Conservation (phyloP, 495 filamentous ascomycete genomes). For the Tuber melanosporum region DNA sequence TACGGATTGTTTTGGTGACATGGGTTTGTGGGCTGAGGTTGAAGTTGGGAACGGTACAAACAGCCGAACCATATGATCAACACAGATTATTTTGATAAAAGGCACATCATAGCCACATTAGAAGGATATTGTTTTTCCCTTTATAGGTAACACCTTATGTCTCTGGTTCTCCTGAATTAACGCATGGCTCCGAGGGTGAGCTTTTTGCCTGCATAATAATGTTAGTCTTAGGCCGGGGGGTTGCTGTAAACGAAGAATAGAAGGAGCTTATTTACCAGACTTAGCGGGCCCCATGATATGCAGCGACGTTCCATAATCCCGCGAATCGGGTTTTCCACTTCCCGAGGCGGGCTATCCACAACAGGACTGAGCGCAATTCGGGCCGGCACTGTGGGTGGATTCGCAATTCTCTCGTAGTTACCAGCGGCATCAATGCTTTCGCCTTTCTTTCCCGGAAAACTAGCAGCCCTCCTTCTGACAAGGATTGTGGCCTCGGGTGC, state of each 20-base stretch:
- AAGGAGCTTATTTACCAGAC: neutral
- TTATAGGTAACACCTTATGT: neutral
- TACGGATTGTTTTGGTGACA: neutral
- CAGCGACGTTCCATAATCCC: slow-evolving; percentile 3
- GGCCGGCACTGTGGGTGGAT: neutral
- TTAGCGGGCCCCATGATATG: neutral
- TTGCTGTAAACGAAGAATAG: neutral
- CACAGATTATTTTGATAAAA: neutral
- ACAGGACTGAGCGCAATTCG: neutral
- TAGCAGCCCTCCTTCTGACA: neutral
- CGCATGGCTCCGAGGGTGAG: neutral
- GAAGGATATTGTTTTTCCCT: neutral
- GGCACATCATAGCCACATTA: neutral
- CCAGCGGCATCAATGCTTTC: neutral
- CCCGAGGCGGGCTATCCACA: neutral
- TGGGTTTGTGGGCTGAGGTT: neutral
- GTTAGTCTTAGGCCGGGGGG: neutral
- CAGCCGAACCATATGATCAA: neutral
- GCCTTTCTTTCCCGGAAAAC: neutral
- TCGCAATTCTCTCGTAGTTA: neutral
- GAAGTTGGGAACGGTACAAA: neutral
- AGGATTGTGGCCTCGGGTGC: neutral
- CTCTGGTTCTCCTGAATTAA: neutral
- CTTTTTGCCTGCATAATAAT: neutral
- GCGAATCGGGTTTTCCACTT: neutral